phyloP scores from a whole-genome alignment of 164 flowering plant species.

The Chimonanthus salicifolius region DNA sequence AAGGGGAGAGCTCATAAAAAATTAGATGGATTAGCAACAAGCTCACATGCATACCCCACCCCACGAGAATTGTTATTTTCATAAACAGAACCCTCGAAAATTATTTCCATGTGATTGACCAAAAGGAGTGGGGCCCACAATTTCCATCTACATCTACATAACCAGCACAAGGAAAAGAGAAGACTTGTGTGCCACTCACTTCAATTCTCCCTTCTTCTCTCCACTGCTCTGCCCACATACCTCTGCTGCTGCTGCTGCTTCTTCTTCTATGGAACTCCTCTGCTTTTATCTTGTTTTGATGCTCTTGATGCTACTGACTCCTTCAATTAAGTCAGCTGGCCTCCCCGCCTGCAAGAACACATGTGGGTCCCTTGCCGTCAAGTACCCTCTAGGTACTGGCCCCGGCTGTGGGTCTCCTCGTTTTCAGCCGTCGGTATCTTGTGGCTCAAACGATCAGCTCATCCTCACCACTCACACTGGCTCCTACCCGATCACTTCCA shows the following conservation, averaged over 20 bases:
- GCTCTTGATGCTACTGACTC: neutral
- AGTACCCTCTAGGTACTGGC: slow-evolving; percentile 46
- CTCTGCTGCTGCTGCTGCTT: neutral
- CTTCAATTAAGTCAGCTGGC: neutral
- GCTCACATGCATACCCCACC: too few relatives aligned
- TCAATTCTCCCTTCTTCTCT: neutral
- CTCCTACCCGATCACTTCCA: slow-evolving; percentile 41
- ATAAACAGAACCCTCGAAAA: too few relatives aligned
- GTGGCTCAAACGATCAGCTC: slow-evolving; percentile 31
- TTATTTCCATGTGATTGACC: too few relatives aligned
- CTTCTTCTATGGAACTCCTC: neutral
- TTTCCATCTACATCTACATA: too few relatives aligned
- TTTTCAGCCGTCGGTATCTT: slow-evolving; percentile 38
- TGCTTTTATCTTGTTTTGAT: neutral
- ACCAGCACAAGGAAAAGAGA: too few relatives aligned
- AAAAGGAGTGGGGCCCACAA: too few relatives aligned
- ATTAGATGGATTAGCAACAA: too few relatives aligned
- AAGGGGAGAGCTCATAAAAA: too few relatives aligned
- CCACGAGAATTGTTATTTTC: too few relatives aligned
- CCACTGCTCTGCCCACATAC: neutral
- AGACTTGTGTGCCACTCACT: neutral
- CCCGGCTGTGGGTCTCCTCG: slow-evolving; percentile 53
- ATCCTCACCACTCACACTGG: slow-evolving; percentile 48
- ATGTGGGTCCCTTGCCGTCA: slow-evolving; percentile 37
- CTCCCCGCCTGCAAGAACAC: slow-evolving; percentile 18